Evolutionary conservation across 2,329 filamentous ascomycete species (phyloP).

Genomic region (Colletotrichum echinochloae): DNA sequence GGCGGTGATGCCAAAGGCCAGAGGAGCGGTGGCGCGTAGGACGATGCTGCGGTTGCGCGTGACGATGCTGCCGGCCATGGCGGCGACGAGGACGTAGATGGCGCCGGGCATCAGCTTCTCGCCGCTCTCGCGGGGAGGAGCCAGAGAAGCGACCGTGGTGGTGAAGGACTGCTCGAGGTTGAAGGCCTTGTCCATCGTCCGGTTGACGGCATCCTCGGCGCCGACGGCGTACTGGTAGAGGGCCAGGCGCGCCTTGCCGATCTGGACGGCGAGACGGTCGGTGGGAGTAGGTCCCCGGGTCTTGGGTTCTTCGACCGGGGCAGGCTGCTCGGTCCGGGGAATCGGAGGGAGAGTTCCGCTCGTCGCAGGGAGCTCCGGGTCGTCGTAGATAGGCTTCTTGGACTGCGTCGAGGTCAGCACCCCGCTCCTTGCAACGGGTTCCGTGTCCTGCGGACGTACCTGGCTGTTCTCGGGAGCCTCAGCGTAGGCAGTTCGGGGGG

Average conservation of each 20-base stretch:
- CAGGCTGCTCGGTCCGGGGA: constrained; percentile 50
- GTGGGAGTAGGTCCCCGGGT: constrained; percentile 79
- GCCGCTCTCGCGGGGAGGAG: constrained; percentile 84
- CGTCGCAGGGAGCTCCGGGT: constrained; percentile 62
- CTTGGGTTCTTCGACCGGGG: constrained; percentile 45
- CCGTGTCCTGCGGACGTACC: constrained; percentile 15
- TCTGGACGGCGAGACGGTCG: constrained; percentile 86
- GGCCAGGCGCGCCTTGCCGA: constrained; percentile 83
- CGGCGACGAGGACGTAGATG: constrained; percentile 92
- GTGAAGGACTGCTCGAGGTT: constrained; percentile 91
- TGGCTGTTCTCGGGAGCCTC: constrained; percentile 56
- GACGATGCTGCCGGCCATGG: constrained; percentile 95
- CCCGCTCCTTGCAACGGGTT: neutral
- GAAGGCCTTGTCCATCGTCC: constrained; percentile 82
- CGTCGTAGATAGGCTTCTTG: constrained; percentile 86
- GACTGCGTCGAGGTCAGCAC: constrained; percentile 48
- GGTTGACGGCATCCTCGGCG: constrained; percentile 87
- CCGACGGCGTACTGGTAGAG: constrained; percentile 80
- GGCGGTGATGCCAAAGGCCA: constrained; percentile 83
- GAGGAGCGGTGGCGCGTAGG: constrained; percentile 80
- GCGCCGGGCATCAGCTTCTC: constrained; percentile 91
- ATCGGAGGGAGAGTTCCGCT: constrained; percentile 48
- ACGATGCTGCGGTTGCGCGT: constrained; percentile 88
- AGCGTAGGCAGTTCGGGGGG: constrained; percentile 62
- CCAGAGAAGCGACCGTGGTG: constrained; percentile 87